Conservation (phyloP, 352 stramenopile genomes). For the Pythium insidiosum region DNA sequence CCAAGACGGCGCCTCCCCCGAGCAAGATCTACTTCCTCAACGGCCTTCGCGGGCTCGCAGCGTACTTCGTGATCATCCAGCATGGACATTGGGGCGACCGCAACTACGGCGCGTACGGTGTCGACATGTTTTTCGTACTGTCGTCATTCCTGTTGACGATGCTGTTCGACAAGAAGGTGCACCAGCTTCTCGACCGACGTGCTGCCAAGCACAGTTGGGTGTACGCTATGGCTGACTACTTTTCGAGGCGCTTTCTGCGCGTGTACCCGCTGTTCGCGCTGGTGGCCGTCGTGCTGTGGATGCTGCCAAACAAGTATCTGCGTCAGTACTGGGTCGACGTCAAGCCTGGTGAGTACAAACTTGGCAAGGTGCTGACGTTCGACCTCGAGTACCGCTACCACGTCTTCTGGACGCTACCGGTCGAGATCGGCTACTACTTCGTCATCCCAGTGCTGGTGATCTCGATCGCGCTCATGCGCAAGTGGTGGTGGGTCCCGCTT, state of each 20-base stretch:
- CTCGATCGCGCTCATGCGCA: constrained; percentile 6
- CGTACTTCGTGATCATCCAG: constrained; percentile 13
- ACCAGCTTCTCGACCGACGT: constrained; percentile 15
- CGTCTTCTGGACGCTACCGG: constrained; percentile 41
- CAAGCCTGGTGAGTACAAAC: constrained; percentile 15
- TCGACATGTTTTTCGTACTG: constrained; percentile 53
- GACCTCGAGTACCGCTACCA: constrained; percentile 30
- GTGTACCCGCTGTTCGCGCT: constrained; percentile 40
- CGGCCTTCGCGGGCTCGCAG: constrained; percentile 15
- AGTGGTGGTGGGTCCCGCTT: constrained; percentile 26
- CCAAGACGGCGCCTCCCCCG: too few relatives aligned
- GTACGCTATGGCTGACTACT: constrained; percentile 30
- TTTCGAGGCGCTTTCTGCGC: constrained; percentile 30
- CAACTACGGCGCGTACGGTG: constrained; percentile 24
- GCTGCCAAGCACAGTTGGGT: constrained; percentile 20
- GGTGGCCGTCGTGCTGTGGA: constrained; percentile 22
- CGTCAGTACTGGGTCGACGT: constrained; percentile 23
- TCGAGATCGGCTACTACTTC: constrained; percentile 49
- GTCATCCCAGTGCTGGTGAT: constrained; percentile 32
- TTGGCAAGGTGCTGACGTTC: constrained; percentile 34
- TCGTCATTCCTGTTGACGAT: constrained; percentile 47
- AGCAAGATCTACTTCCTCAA: constrained; percentile 24
- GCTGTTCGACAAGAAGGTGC: constrained; percentile 42
- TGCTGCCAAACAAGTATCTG: constrained; percentile 20
- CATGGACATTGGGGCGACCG: constrained; percentile 25